phyloP scores from a whole-genome alignment of 352 stramenopile genomes.

The Pythium vanterpoolii region DNA sequence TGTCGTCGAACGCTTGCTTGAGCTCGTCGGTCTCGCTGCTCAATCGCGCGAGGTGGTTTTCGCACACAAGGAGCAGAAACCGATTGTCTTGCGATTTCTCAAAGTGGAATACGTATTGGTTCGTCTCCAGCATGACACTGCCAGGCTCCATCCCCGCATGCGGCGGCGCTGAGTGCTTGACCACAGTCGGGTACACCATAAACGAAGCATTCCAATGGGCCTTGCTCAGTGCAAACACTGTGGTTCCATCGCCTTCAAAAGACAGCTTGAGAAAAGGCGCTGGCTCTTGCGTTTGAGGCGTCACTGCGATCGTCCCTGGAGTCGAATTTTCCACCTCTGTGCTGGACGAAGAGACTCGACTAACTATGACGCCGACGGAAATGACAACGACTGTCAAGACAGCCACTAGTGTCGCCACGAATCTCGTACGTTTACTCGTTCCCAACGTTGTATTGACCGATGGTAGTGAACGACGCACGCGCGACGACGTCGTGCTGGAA shows the following conservation, averaged over 20 bases:
- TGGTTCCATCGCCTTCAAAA: slow-evolving; percentile 24
- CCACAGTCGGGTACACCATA: slow-evolving; percentile 67
- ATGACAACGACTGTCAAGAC: slow-evolving; percentile 9
- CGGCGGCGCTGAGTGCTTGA: slow-evolving; percentile 47
- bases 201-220: slow-evolving; percentile 58
- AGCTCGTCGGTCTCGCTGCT: slow-evolving; percentile 40
- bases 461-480: background rate
- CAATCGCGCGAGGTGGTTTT: slow-evolving; percentile 51
- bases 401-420: slow-evolving; percentile 3
- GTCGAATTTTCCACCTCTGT: background rate
- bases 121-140: slow-evolving; percentile 53
- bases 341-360: background rate
- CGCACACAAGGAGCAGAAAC: slow-evolving; percentile 48
- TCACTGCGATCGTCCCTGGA: slow-evolving; percentile 23
- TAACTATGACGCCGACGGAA: slow-evolving; percentile 9
- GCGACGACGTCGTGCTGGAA: background rate
- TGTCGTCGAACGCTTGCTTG: slow-evolving; percentile 51
- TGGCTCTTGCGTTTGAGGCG: slow-evolving; percentile 7
- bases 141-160: slow-evolving; percentile 42
- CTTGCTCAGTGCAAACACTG: slow-evolving; percentile 58
- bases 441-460: background rate
- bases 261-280: slow-evolving; percentile 43
- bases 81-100: slow-evolving; percentile 34
- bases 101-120: slow-evolving; percentile 70
- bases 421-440: slow-evolving; percentile 14